Evolutionary conservation across 768 basidiomycete species (phyloP).

Genomic region (Tephrocybe rancida): DNA sequence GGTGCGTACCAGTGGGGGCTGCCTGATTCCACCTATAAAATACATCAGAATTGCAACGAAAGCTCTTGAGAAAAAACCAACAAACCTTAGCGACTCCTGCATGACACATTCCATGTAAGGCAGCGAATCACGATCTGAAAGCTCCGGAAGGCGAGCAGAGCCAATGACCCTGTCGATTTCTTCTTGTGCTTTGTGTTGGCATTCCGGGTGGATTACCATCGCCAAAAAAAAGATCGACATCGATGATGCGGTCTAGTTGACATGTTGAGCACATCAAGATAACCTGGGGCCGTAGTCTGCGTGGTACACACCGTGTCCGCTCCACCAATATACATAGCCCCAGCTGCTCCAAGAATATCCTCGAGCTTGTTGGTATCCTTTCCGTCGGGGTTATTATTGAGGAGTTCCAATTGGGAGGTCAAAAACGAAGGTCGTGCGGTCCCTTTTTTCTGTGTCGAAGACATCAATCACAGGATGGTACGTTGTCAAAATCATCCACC

Average conservation of each 20-base stretch:
- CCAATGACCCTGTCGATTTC: constrained; percentile 44
- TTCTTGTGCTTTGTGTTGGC: constrained; percentile 38
- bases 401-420: constrained; percentile 16
- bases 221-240: constrained; percentile 37
- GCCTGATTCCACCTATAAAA: constrained; percentile 10
- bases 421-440: constrained; percentile 24
- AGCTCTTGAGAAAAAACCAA: neutral
- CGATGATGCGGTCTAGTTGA: constrained; percentile 29
- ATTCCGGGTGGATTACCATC: constrained; percentile 39
- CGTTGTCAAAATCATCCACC: neutral
- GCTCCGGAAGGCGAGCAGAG: constrained; percentile 34
- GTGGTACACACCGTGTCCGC: constrained; percentile 35
- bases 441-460: constrained; percentile 17
- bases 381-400: constrained; percentile 6
- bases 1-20: neutral
- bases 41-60: neutral
- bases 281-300: neutral
- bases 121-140: constrained; percentile 29
- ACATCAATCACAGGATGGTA: neutral
- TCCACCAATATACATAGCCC: constrained; percentile 27
- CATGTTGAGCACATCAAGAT: neutral
- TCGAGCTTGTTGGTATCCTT: constrained; percentile 3
- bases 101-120: constrained; percentile 40
- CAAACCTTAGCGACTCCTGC: constrained; percentile 27
- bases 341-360: constrained; percentile 21